These are phyloP conservation scores for Drechslerella stenobrocha DNA, from an alignment of 2,329 filamentous ascomycete genomes.

Conservation along the genomic window DNA sequence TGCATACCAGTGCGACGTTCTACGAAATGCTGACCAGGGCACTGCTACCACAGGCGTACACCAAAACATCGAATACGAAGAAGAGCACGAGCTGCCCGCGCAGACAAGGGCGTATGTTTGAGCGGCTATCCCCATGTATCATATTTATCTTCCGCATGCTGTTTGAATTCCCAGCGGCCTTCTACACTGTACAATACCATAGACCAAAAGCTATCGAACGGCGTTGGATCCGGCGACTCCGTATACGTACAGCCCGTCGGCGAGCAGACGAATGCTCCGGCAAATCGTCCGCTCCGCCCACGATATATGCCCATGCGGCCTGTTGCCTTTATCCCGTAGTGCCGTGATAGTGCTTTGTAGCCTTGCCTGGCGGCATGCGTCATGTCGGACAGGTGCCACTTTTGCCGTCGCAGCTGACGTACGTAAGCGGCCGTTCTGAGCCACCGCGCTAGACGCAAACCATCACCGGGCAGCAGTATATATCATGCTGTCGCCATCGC, in stretches of 20 bases:
- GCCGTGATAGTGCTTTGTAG: background rate
- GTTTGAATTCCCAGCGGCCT: slow-evolving; percentile 17
- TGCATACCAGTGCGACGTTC: background rate
- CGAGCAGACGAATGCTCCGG: too few species aligned
- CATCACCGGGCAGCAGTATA: slow-evolving; percentile 11
- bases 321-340: too few species aligned
- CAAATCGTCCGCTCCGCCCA: too few species aligned
- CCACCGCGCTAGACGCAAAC: slow-evolving; percentile 16
- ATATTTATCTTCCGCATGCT: background rate
- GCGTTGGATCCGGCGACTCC: slow-evolving; percentile 13
- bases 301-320: too few species aligned
- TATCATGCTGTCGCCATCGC: slow-evolving; percentile 7
- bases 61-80: slow-evolving; percentile 53
- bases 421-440: slow-evolving; percentile 46
- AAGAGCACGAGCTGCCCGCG: slow-evolving; percentile 42
- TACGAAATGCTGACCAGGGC: slow-evolving; percentile 21
- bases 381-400: slow-evolving; percentile 40
- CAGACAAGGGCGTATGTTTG: slow-evolving; percentile 25
- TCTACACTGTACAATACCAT: slow-evolving; percentile 23
- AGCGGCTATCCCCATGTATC: background rate
- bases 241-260: too few species aligned
- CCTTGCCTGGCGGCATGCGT: slow-evolving; percentile 26
- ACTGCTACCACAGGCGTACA: slow-evolving; percentile 47
- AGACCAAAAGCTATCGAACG: slow-evolving; percentile 7
- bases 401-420: slow-evolving; percentile 47